A percentile compares a stretch with the other conserved stretches of the same genome.
Conservation (phyloP, 345 rosid genomes). For the Eucalyptus polyanthemos region DNA sequence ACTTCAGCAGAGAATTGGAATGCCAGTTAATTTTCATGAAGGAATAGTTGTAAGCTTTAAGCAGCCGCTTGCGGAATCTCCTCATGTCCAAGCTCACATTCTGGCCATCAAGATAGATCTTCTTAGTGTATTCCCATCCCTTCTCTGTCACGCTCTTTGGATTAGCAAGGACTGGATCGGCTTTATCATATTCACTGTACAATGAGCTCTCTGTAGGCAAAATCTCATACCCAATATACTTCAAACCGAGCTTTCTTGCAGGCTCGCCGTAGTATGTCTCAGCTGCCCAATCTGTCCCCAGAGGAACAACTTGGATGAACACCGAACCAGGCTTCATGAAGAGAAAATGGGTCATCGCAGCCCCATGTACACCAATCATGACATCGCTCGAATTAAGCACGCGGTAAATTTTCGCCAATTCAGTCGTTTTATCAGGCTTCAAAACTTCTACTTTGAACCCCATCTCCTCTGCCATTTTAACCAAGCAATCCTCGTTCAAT, state of each 20-base stretch:
- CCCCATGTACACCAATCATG: conserved; percentile 84
- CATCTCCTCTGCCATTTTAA: conserved; percentile 42
- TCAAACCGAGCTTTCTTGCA: conserved; percentile 63
- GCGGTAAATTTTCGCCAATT: conserved; percentile 53
- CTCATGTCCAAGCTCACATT: conserved; percentile 42
- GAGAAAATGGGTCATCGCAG: conserved; percentile 87
- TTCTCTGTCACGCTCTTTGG: conserved; percentile 41
- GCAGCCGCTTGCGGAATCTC: conserved; percentile 45
- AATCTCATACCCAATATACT: conserved; percentile 51
- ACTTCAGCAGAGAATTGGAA: not conserved
- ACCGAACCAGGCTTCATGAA: conserved; percentile 64
- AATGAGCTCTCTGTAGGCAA: conserved; percentile 58
- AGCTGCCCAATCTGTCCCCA: conserved; percentile 88
- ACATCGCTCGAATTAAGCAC: conserved; percentile 61
- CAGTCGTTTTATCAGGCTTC: conserved; percentile 42
- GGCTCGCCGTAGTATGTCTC: conserved; percentile 79
- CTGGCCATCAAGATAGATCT: conserved; percentile 59
- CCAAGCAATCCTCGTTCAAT: conserved; percentile 41
- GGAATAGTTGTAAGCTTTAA: conserved; percentile 31
- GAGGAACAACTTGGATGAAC: conserved; percentile 67
- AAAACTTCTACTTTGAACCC: conserved; percentile 52
- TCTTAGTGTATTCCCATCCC: conserved; percentile 80
- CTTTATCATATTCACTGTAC: conserved; percentile 33
- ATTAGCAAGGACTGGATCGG: conserved; percentile 53
- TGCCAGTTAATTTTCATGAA: conserved; percentile 2